Conservation (phyloP, 2,329 filamentous ascomycete species). For the Paraphaeosphaeria sporulosa region DNA sequence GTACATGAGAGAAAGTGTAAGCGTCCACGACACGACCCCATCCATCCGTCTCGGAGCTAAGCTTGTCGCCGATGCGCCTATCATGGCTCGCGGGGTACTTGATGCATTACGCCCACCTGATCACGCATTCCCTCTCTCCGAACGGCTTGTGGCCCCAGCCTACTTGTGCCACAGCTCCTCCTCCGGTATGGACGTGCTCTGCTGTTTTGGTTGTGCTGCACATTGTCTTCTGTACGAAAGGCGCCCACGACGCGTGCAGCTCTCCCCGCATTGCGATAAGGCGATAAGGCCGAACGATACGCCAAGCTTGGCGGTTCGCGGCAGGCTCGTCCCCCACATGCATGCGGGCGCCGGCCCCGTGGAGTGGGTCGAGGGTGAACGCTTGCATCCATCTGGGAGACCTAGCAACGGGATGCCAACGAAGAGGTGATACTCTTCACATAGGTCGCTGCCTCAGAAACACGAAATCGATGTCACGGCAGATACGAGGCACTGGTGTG, state of each 20-base stretch:
- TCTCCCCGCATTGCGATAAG: constrained; percentile 23
- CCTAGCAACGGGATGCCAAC: too few relatives aligned
- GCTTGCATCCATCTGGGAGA: too few relatives aligned
- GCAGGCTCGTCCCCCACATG: neutral
- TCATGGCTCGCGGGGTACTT: constrained; percentile 22
- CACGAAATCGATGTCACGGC: too few relatives aligned
- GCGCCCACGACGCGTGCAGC: neutral
- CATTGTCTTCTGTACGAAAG: neutral
- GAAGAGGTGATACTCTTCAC: too few relatives aligned
- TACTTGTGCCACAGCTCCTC: neutral
- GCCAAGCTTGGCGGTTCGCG: neutral
- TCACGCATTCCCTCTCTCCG: neutral
- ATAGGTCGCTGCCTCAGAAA: too few relatives aligned
- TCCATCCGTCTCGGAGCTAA: constrained; percentile 8
- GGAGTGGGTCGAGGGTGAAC: neutral
- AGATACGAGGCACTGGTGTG: too few relatives aligned
- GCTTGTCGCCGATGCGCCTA: constrained; percentile 14
- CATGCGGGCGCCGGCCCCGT: neutral
- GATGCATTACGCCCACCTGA: constrained; percentile 6
- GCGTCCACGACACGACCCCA: neutral
- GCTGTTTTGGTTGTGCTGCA: neutral
- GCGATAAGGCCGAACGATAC: constrained; percentile 26
- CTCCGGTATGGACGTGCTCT: neutral
- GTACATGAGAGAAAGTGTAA: neutral
- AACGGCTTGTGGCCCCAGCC: neutral